Evolutionary conservation across 345 rosid genomes (phyloP), one percentile per base, ranked within the genome.

Genomic region (Reutealis trisperma): DNA sequence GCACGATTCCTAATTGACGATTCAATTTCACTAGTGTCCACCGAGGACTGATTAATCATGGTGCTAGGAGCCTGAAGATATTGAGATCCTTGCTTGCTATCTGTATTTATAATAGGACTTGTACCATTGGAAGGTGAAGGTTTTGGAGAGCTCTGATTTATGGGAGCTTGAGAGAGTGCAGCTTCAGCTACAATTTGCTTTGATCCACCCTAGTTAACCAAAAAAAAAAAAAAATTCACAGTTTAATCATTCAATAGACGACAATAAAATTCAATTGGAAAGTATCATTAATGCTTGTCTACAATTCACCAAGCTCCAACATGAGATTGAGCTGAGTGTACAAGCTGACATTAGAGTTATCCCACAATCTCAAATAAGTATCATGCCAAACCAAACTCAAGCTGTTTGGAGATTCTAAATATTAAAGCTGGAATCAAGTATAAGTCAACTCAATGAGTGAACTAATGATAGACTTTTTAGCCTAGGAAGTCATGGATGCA

Each of bases 151-250:
- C 70, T 80, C 54, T 84, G 89, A 61, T 84, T 76, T 4, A 47
- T 62, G 2, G 81, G 83, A 76, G 86, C 77, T 77, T 80, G 87
- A 78, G 88, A 62, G 44, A 71, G 78, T 34, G 77, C 78, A 69
- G 84, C 85, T 70, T 82, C 85, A 22, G 67, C 72, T n/a, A 82
- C 77, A 60, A 85, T 75, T 75, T 91, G 87, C 81, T 86, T 91
- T 16, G 98, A 81, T 84, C 98, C 97, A 57, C 85, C 89, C 97
- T 93, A 74, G 62, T 69, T 47, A 70, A 65, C 65, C n/a, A n/a
- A 79, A 63, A 67, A 52, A 78, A 37, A 19, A 67, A 25, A 25
- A 67, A 25, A 51, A 61, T 32, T 72, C 30, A 25, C 34, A 12
- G 21, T 25, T 65, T 5, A 34, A 45, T 41, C 67, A 74, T 25